Evolutionary conservation across 352 stramenopile genomes (phyloP), one percentile per base, ranked within the genome.

Genomic region (Phytopythium kandeliae): DNA sequence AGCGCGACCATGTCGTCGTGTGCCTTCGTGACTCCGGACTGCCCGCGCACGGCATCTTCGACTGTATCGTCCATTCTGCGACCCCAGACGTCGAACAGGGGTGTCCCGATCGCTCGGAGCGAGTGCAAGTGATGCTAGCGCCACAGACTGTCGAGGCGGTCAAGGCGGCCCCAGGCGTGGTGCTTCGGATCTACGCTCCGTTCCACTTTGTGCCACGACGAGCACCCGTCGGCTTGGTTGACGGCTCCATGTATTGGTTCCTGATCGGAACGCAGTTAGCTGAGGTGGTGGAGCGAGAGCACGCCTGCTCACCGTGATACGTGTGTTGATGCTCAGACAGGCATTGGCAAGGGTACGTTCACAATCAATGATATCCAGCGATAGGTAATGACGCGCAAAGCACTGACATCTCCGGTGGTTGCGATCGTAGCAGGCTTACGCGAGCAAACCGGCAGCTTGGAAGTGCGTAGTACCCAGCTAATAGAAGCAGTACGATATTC

Each of bases 141-240:
- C 37, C 57, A 0, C 62, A 69, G 22, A 62, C 59, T 6, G 55
- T 55, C 4, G 34, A 67, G 12, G 57, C 55, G 17, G 55, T 82
- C 25, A 71, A 68, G 22, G 48, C 84, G 25, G 48, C 42, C 12
- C 41, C 48, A 6, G 63, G 58, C 24, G 60, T 48, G 13, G 45
- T 67, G 31, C 19, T 87, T 12, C 75, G 72, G 42, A 60, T 87
- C 25, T 87, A 74, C 24, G 63, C 67, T 40, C 78, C 78, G n/a
- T 74, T 85, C 54, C 69, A 84, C 40, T 78, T 89, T 40, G 50
- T 87, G 11, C 50, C 53, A 15, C 44, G 70, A 24, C 21, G 55
- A 28, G 37, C 44, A 40, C 54, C 68, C 19, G 41, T 47, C 42
- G 62, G 69, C 38, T 62, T 54, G 46, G 44, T 48, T 25, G 57